Percentiles rank a stretch among this genome's conserved stretches.
These are phyloP conservation scores for Coemansia asiatica DNA, from an alignment of 192 early-diverging fungal genomes.

Conservation along the genomic window DNA sequence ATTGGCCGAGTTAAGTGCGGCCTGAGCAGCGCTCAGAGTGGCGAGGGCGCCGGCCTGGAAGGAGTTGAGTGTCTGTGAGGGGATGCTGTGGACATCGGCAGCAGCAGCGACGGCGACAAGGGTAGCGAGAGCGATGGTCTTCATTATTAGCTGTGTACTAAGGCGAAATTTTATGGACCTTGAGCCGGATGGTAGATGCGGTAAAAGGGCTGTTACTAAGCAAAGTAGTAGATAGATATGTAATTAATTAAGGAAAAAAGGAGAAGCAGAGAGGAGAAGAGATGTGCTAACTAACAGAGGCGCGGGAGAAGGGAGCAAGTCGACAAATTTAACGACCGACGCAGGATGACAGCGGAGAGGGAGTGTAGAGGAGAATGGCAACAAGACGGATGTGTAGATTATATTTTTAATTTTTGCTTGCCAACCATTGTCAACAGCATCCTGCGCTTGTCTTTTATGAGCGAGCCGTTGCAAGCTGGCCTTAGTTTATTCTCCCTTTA, in stretches of 20 bases:
- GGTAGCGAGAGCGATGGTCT: slow-evolving; percentile 24
- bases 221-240: not conserved
- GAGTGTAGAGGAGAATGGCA: not conserved
- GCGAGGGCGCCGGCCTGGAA: slow-evolving; percentile 40
- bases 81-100: slow-evolving; percentile 13
- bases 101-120: slow-evolving; percentile 19
- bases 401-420: not conserved
- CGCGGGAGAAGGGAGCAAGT: not conserved
- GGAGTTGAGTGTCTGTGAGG: slow-evolving; percentile 47
- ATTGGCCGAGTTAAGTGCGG: slow-evolving; percentile 34
- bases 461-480: not conserved
- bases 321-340: slow-evolving; percentile 8
- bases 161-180: not conserved
- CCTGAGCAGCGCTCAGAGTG: slow-evolving; percentile 51
- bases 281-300: not conserved
- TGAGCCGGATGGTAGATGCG: not conserved
- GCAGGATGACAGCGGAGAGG: not conserved
- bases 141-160: slow-evolving; percentile 25
- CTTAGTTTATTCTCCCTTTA: slow-evolving; percentile 4
- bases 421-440: not conserved
- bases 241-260: not conserved
- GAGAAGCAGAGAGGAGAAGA: not conserved
- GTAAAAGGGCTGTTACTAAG: not conserved
- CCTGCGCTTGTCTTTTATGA: slow-evolving; percentile 12
- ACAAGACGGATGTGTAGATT: not conserved